Base-by-base conservation (phyloP, 2,329 filamentous ascomycete species). In the Chrysoporthe puriensis region DNA sequence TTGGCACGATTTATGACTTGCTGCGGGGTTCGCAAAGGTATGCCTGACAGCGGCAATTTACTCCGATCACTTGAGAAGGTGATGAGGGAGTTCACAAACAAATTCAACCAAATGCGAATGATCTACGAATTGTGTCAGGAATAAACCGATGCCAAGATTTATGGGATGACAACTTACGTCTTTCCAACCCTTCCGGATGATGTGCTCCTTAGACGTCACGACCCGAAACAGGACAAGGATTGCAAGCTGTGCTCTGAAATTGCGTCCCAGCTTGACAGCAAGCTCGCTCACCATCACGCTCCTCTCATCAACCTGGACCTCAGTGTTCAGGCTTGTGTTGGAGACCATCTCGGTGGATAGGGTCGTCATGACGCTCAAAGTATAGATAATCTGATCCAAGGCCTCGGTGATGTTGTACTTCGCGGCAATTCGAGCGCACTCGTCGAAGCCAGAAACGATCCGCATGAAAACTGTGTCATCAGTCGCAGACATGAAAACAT, bases 251-350 rank as follows among this genome's bases (percentile, higher is more conserved):
- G 95, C 95, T 75, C 94, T 91, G 79, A 96, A 95, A 77, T 99
- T 93, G 72, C 95, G 87, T 52, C 96, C 96, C 75, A 99, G 93
- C 76, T 96, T 94, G 69, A 99, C 96, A 58, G 96, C 95, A 71
- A 97, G 89, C 82, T 98, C 95, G 77, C 95, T 98, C 72, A 99
- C 96, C 96, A 99, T 99, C 66, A 99, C 93, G 74, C 91, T 96
- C 78, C 92, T 94, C 72, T 96, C 92, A 1, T 91, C 93, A 14
- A 91, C 93, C 77, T 98, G 94, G 2, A 99, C 93, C 78, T 98
- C 96, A 0, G 96, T 98, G 76, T 99, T 99, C 40, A 99, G 85
- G 11, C 89, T 83, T 2, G 95, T 99, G 77, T 92, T 97, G 58
- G 92, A 91, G 4, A 91, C 87, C 1, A 83, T 83, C 66, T 92